Conservation (phyloP, 352 stramenopile genomes). For the Phytophthora fragariae region DNA sequence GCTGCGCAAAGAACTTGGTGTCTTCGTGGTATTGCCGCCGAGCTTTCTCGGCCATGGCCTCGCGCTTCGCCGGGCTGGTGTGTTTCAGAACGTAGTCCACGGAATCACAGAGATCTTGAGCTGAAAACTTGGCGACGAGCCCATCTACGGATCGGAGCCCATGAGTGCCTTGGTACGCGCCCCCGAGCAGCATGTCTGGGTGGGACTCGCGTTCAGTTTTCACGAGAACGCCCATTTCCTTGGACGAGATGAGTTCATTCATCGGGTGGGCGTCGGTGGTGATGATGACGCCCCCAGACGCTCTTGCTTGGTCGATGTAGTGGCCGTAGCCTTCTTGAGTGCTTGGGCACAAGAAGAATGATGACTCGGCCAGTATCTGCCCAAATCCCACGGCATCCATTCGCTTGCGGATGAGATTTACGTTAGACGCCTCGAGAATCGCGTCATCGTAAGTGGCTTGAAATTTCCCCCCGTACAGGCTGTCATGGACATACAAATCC, state of each 20-base stretch:
- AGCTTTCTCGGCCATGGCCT: constrained; percentile 34
- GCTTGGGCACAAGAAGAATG: constrained; percentile 67
- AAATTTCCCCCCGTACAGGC: constrained; percentile 21
- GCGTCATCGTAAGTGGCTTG: constrained; percentile 25
- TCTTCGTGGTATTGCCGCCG: constrained; percentile 54
- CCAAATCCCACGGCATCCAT: constrained; percentile 45
- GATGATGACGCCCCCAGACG: constrained; percentile 54
- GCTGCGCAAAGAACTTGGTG: constrained; percentile 54
- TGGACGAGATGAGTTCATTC: constrained; percentile 58
- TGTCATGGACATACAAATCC: constrained; percentile 39
- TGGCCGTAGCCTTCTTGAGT: constrained; percentile 68
- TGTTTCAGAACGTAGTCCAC: constrained; percentile 46
- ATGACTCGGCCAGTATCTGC: constrained; percentile 46
- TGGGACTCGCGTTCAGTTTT: constrained; percentile 3
- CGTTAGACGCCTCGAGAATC: constrained; percentile 33
- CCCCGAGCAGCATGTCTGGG: constrained; percentile 32
- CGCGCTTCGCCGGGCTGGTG: constrained; percentile 33
- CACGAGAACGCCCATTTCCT: constrained; percentile 26
- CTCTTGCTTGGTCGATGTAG: constrained; percentile 70
- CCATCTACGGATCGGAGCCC: constrained; percentile 32
- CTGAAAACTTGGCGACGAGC: constrained; percentile 31
- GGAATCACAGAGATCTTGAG: constrained; percentile 29
- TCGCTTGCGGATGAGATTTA: constrained; percentile 43
- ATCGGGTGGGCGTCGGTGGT: constrained; percentile 65
- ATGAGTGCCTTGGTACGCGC: constrained; percentile 26